Evolutionary conservation across 2,329 filamentous ascomycete species (phyloP).

Genomic region (Zymoseptoria brevis): DNA sequence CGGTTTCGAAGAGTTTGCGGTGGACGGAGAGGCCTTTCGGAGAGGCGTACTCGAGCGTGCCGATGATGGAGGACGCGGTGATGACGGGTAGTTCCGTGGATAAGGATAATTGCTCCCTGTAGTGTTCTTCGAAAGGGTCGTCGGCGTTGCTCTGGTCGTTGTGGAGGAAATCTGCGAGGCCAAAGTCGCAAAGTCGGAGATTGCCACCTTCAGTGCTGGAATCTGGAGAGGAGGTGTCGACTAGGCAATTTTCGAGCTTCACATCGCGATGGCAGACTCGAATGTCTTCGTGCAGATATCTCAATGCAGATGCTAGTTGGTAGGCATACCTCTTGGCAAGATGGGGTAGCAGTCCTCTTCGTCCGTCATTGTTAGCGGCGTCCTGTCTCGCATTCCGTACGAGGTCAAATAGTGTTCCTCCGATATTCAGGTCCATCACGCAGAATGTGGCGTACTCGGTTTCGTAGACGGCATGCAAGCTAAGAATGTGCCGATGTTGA

Average conservation of each 20-base stretch:
- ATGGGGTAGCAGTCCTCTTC: conserved; percentile 38
- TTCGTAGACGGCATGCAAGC: conserved; percentile 56
- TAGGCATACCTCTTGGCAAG: conserved; percentile 54
- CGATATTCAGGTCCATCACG: conserved; percentile 56
- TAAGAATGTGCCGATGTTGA: conserved; percentile 54
- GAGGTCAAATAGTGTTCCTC: conserved; percentile 57
- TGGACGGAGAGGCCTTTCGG: conserved; percentile 41
- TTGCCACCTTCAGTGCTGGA: conserved; percentile 46
- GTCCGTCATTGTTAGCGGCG: conserved; percentile 20
- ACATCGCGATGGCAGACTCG: conserved; percentile 60
- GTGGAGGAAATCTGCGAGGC: conserved; percentile 59
- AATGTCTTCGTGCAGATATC: conserved; percentile 61
- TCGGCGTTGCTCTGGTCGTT: conserved; percentile 35
- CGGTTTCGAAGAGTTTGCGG: conserved; percentile 41
- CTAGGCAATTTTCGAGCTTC: conserved; percentile 60
- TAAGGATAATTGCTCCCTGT: conserved; percentile 10
- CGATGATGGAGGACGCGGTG: conserved; percentile 43
- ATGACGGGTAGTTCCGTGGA: conserved; percentile 13
- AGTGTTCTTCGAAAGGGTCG: conserved; percentile 3
- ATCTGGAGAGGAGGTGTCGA: conserved; percentile 46
- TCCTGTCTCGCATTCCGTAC: conserved; percentile 45
- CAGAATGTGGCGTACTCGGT: conserved; percentile 62
- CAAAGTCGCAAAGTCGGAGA: conserved; percentile 59
- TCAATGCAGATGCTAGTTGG: conserved; percentile 55
- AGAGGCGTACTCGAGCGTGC: conserved; percentile 50